A percentile compares a stretch with the other conserved stretches of the same genome.
Conservation (phyloP, 1,139 yeast species). For the Saccharomycopsis hybrid region DNA sequence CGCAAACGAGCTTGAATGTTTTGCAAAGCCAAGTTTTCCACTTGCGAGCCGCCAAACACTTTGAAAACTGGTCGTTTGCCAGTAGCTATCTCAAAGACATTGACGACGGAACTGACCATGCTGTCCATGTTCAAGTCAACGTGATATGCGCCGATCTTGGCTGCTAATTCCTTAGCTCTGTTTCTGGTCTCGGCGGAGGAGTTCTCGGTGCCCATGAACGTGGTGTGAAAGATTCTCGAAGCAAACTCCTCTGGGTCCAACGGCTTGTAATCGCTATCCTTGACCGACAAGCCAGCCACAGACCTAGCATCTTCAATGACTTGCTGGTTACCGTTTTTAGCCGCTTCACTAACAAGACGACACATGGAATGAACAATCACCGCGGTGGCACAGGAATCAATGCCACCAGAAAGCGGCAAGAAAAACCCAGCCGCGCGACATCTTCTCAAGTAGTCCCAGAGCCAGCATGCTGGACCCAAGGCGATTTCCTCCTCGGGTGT, state of each 20-base stretch:
- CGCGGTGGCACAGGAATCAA: constrained; percentile 96
- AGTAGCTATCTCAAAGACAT: constrained; percentile 79
- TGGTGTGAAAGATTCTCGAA: constrained; percentile 69
- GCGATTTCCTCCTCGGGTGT: constrained; percentile 94
- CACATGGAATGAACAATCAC: constrained; percentile 94
- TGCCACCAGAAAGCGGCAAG: constrained; percentile 93
- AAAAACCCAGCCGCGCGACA: constrained; percentile 87
- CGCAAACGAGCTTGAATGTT: constrained; percentile 93
- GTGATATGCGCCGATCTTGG: constrained; percentile 79
- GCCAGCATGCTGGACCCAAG: constrained; percentile 97
- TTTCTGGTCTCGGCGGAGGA: constrained; percentile 81
- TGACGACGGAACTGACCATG: constrained; percentile 66
- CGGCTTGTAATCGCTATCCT: constrained; percentile 57
- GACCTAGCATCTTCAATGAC: constrained; percentile 70
- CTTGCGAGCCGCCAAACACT: constrained; percentile 86
- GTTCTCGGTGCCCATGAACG: constrained; percentile 93
- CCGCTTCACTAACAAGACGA: constrained; percentile 65
- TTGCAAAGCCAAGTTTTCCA: constrained; percentile 89
- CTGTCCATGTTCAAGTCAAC: constrained; percentile 87
- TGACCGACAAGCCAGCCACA: constrained; percentile 45
- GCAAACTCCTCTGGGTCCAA: constrained; percentile 71
- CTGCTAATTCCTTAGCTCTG: constrained; percentile 76
- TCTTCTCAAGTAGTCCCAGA: constrained; percentile 95
- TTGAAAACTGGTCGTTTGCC: constrained; percentile 85
- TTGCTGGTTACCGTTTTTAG: constrained; percentile 57